Evolutionary conservation across 2,329 filamentous ascomycete species (phyloP).

Genomic region (Cercospora canescens): DNA sequence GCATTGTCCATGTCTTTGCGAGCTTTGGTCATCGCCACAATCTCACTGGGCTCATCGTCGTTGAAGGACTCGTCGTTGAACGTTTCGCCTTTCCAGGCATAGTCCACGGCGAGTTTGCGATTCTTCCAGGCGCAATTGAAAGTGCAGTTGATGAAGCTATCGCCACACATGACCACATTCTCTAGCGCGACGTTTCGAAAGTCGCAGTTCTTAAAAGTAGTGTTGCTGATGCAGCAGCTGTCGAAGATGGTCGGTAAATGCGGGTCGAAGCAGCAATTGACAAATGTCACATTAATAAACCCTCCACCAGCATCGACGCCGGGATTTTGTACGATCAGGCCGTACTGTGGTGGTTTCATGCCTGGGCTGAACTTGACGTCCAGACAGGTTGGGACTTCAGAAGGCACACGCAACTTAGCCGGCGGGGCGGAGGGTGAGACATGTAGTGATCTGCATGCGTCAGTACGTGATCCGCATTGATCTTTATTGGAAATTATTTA

Average conservation of each 20-base stretch:
- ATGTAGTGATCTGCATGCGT: neutral
- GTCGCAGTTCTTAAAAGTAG: conserved; percentile 8
- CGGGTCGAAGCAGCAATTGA: conserved; percentile 8
- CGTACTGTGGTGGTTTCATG: neutral
- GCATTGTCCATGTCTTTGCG: conserved; percentile 69
- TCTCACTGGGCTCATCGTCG: conserved; percentile 62
- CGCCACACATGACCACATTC: conserved; percentile 3
- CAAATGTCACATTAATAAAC: conserved; percentile 8
- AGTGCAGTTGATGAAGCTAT: neutral
- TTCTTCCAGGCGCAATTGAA: conserved; percentile 10
- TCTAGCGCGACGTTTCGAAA: neutral
- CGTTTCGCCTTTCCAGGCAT: neutral
- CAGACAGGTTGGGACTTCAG: neutral
- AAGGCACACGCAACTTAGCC: neutral
- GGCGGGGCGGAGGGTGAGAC: too few relatives aligned
- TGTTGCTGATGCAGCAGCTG: conserved; percentile 5
- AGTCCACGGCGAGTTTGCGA: neutral
- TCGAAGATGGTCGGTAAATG: neutral
- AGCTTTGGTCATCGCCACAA: conserved; percentile 78
- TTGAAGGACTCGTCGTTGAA: neutral
- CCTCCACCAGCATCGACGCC: neutral
- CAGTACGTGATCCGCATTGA: neutral
- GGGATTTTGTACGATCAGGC: conserved; percentile 1
- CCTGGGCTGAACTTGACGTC: conserved; percentile 4
- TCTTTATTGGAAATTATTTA: neutral